Percentiles rank a stretch among this genome's conserved stretches.
These are phyloP conservation scores for Globisporangium perplexum DNA, from an alignment of 352 stramenopile species.

Conservation along the genomic window DNA sequence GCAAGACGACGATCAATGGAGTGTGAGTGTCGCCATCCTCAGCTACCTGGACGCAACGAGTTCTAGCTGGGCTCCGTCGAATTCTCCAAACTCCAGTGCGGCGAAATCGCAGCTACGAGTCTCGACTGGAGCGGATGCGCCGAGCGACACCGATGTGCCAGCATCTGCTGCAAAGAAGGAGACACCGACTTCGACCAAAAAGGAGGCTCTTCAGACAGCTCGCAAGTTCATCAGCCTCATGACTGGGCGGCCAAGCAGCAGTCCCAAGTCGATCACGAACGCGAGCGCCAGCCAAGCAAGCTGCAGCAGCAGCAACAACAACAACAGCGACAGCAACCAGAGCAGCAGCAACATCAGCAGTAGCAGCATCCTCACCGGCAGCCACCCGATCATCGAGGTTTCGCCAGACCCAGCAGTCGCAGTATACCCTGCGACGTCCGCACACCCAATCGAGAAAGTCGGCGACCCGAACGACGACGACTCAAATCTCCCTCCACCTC, in stretches of 20 bases:
- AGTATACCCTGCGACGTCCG: neutral
- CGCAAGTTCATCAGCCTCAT: conserved; percentile 20
- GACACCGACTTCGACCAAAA: conserved; percentile 10
- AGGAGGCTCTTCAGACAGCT: conserved; percentile 12
- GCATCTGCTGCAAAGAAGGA: neutral
- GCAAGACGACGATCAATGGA: conserved; percentile 30
- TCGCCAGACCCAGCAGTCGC: neutral
- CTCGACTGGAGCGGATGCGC: neutral
- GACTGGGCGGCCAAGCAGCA: conserved; percentile 17
- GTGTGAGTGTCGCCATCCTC: conserved; percentile 32
- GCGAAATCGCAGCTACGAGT: neutral
- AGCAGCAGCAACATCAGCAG: conserved; percentile 7
- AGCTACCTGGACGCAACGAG: conserved; percentile 19
- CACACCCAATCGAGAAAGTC: neutral
- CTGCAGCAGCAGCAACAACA: conserved; percentile 4
- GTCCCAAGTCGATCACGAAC: neutral
- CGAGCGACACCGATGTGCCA: neutral
- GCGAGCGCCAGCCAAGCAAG: conserved; percentile 9
- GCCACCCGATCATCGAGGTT: neutral
- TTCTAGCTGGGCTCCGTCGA: too few relatives aligned
- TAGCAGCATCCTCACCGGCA: conserved; percentile 10
- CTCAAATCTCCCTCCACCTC: neutral
- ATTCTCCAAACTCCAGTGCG: conserved; percentile 1
- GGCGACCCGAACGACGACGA: conserved; percentile 4
- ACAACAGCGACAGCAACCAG: conserved; percentile 16